Conservation (phyloP, 495 filamentous ascomycete species). For the Neurospora sp. region DNA sequence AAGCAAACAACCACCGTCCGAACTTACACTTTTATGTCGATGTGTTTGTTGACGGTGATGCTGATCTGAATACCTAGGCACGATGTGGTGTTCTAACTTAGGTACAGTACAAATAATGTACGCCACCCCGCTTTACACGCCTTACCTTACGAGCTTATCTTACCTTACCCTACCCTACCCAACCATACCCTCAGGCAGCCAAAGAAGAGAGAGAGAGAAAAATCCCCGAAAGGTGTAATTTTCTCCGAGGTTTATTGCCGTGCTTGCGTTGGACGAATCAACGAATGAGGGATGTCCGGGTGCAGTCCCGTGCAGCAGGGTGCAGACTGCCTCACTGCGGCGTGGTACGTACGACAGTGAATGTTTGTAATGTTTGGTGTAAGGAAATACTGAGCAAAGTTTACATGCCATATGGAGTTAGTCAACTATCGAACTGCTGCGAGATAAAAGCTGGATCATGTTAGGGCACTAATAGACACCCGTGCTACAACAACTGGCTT, state of each 20-base stretch:
- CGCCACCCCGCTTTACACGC: background rate
- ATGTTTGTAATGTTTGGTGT: background rate
- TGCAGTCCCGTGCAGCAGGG: background rate
- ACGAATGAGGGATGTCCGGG: background rate
- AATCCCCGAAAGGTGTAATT: background rate
- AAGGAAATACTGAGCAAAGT: background rate
- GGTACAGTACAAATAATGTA: background rate
- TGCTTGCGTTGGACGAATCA: background rate
- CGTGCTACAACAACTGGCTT: background rate
- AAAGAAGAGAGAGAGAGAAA: background rate
- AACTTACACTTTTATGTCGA: background rate
- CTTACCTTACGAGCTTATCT: background rate
- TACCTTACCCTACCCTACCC: background rate
- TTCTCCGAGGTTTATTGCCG: background rate
- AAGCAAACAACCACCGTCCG: background rate
- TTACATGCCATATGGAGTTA: background rate
- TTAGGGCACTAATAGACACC: background rate
- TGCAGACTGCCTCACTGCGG: background rate
- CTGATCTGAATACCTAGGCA: background rate
- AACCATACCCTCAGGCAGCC: background rate
- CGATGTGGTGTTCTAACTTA: background rate
- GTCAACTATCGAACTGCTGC: background rate
- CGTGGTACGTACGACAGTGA: background rate
- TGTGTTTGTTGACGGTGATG: background rate
- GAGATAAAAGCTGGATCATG: background rate